Conservation (phyloP, 306 rosid genomes). For the Elaeagnus macrophylla region DNA sequence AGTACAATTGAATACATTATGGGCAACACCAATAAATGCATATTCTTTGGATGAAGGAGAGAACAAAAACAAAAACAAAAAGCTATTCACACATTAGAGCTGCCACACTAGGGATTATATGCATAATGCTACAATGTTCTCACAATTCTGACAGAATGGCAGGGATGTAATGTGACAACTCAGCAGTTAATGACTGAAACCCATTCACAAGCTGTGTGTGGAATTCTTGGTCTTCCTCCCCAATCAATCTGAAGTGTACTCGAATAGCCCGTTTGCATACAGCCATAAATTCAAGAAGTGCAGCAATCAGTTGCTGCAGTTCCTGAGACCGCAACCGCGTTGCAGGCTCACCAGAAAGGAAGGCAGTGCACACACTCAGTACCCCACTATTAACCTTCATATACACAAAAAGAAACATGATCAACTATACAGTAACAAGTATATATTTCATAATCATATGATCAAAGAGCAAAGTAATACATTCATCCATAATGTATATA, state of each 20-base stretch:
- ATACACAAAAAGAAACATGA: constrained; percentile 5
- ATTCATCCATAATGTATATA: too few relatives aligned
- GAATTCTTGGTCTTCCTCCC: constrained; percentile 98
- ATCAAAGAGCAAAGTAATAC: too few relatives aligned
- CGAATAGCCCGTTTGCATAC: constrained; percentile 98
- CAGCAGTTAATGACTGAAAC: constrained; percentile 91
- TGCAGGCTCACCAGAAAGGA: constrained; percentile 95
- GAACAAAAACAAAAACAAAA: background rate
- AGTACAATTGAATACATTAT: too few relatives aligned
- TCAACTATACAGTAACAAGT: background rate
- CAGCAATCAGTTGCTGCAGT: constrained; percentile 95
- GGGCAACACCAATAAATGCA: constrained; percentile 3
- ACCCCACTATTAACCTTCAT: constrained; percentile 96
- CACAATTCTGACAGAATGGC: constrained; percentile 90
- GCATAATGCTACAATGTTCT: constrained; percentile 18
- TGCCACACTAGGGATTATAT: constrained; percentile 11
- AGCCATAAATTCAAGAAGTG: constrained; percentile 97
- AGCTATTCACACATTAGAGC: constrained; percentile 29
- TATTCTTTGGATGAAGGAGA: constrained; percentile 9
- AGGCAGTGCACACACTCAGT: constrained; percentile 93
- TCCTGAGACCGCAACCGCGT: constrained; percentile 92
- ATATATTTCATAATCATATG: too few relatives aligned
- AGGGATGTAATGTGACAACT: constrained; percentile 90
- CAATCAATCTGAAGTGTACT: constrained; percentile 82
- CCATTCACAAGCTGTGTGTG: constrained; percentile 98